phyloP scores from a whole-genome alignment of 352 stramenopile species.

The Phytophthora vignae region DNA sequence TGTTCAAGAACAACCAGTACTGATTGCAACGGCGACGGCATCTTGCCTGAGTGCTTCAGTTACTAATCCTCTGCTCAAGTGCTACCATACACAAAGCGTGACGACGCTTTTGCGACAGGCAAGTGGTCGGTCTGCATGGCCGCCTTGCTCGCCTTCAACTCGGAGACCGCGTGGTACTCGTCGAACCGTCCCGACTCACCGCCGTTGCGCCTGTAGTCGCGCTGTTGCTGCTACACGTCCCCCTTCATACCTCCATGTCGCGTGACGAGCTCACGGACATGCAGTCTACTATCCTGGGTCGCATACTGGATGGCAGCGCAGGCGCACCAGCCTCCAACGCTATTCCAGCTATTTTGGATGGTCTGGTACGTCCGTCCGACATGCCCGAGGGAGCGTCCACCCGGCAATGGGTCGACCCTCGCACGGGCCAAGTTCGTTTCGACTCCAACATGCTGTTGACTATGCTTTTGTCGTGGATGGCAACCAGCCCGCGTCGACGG shows the following conservation, averaged over 20 bases:
- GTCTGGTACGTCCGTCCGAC: background rate
- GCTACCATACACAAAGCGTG: too few species aligned
- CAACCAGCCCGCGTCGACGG: background rate
- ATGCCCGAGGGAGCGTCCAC: background rate
- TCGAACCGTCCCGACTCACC: background rate
- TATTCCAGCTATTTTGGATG: slow-evolving; percentile 11
- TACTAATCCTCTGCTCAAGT: too few species aligned
- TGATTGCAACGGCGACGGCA: too few species aligned
- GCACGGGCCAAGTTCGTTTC: slow-evolving; percentile 1
- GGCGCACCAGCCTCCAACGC: background rate
- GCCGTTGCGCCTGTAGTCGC: slow-evolving; percentile 15
- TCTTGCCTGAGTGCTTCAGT: too few species aligned
- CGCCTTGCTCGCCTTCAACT: slow-evolving; percentile 13
- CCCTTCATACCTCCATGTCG: background rate
- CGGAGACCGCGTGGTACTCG: slow-evolving; percentile 2
- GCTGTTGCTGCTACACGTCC: background rate
- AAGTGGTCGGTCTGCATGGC: slow-evolving; percentile 13
- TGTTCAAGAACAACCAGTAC: too few species aligned
- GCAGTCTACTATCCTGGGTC: background rate
- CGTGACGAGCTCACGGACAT: background rate
- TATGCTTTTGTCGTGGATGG: slow-evolving; percentile 19
- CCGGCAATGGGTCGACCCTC: slow-evolving; percentile 9
- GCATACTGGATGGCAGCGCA: background rate
- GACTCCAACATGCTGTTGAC: slow-evolving; percentile 12
- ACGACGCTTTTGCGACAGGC: too few species aligned